A percentile compares a stretch with the other conserved stretches of the same genome.
Conservation (phyloP, 192 early-diverging fungal species). For the Coemansia sp. region DNA sequence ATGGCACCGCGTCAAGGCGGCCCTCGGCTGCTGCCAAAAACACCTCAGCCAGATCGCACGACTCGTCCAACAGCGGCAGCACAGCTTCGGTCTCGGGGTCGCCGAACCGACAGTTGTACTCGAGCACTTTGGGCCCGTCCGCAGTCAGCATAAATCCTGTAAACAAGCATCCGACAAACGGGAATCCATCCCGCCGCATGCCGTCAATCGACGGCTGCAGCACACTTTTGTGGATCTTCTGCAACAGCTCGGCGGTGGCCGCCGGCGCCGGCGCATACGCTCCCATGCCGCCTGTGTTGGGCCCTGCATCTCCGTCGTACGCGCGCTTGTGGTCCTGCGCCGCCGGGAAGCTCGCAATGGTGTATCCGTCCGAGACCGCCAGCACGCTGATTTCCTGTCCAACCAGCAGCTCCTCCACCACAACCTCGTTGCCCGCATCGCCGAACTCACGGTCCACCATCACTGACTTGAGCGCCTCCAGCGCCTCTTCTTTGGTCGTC, state of each 20-base stretch:
- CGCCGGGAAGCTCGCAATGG: slow-evolving; percentile 81
- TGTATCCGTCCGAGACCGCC: slow-evolving; percentile 94
- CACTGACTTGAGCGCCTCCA: slow-evolving; percentile 78
- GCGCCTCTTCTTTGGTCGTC: slow-evolving; percentile 77
- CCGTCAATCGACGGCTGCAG: slow-evolving; percentile 92
- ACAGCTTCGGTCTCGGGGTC: slow-evolving; percentile 98
- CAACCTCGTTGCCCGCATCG: slow-evolving; percentile 83
- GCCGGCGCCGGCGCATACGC: slow-evolving; percentile 96
- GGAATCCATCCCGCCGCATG: slow-evolving; percentile 92
- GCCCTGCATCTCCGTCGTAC: slow-evolving; percentile 89
- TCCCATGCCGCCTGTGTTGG: slow-evolving; percentile 99
- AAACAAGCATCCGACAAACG: slow-evolving; percentile 96
- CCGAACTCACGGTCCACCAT: slow-evolving; percentile 94
- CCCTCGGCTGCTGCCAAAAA: slow-evolving; percentile 85
- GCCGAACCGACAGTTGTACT: slow-evolving; percentile 98
- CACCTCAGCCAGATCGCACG: slow-evolving; percentile 83
- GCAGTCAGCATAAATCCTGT: slow-evolving; percentile 94
- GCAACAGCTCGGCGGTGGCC: slow-evolving; percentile 73
- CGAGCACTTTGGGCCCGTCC: slow-evolving; percentile 90
- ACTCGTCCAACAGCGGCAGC: slow-evolving; percentile 82
- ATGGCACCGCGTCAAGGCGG: slow-evolving; percentile 81
- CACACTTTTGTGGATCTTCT: slow-evolving; percentile 70
- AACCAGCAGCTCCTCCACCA: slow-evolving; percentile 90
- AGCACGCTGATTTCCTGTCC: slow-evolving; percentile 94
- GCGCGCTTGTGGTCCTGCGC: slow-evolving; percentile 99